Evolutionary conservation across 148 eudicot species (phyloP), one percentile per base, ranked within the genome.

Genomic region (Chenopodium berlandieri): DNA sequence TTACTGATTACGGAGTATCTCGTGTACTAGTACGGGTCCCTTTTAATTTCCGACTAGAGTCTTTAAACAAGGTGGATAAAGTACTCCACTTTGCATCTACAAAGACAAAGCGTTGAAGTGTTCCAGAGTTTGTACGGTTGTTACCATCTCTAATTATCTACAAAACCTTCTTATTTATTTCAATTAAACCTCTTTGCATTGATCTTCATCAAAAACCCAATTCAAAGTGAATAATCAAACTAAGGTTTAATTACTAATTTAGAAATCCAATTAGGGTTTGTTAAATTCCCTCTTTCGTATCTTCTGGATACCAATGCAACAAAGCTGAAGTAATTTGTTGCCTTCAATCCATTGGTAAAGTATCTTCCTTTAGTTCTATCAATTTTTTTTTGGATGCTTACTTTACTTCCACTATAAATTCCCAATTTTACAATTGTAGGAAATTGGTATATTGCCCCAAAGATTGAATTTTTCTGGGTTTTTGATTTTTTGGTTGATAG

Each of bases 251-350:
- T 77, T 22, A 62, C 54, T 47, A 20, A 67, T 47, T 25, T 6
- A 46, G 73, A 32, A 44, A 2, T 50, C 68, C 22, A 17, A 30
- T 78, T 79, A 54, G 74, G 75, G 81, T 69, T 52, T 16, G 72
- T 54, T 54, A 44, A 79, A 56, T 25, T 47, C 27, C 7, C 9
- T 20, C 40, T 70, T 27, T 13, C 30, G 37, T 20, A 10, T 30
- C 0, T 31, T 22, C 19, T 16, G 3, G 2, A 67, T 14, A 17
- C 27, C 22, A 70, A 78, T 78, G 81, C 44, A 48, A 75, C 65
- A 46, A 9, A 16, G 31, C 69, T 78, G 75, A 78, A 78, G 50
- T 27, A 30, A 12, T 27, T 32, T 58, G 47, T 75, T 31, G 67
- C 4, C 34, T 34, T 16, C 14, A 74, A 25, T 50, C 17, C 5